Base-by-base conservation (phyloP, 129 eudicot species). In the Helianthus tuberosus region DNA sequence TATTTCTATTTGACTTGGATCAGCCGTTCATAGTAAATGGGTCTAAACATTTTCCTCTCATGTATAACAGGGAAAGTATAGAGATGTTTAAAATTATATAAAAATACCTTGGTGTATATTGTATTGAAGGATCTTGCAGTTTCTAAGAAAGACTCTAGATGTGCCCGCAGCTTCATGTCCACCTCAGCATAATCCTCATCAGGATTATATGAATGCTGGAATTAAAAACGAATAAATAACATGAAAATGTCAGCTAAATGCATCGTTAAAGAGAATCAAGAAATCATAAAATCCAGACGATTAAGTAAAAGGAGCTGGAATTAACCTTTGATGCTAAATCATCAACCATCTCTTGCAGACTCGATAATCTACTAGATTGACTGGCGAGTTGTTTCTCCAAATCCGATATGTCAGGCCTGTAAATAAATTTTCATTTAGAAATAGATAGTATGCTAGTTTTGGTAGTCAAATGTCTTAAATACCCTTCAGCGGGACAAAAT, bases 401-500 rank as follows among this genome's bases (percentile, higher is more conserved):
- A 86, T 94, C 97, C 73, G 96, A 89, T 74, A 90, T 88, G 58
- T 90, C 98, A 72, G 98, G 97, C 86, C 98, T 94, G 86, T 83
- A 86, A 72, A 77, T 77, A 17, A 85, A 83, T 83, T 74, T 62
- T 72, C 54, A 79, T 64, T 75, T 65, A 73, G 17, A 64, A 67
- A 72, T n/a, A 25, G 0, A 54, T 20, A 68, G 27, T 12, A 48
- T 47, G 44, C 60, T 46, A 49, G 13, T 25, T 35, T 62, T 14
- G 23, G 59, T 46, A 73, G 38, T 73, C 60, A 46, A 14, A 23
- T 44, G 68, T 8, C 66, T 72, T 72, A 72, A 16, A 60, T 58
- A 60, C 35, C 60, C 23, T 11, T 73, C 15, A 3, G 13, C 25
- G 41, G 4, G 29, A 14, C 14, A 57, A 58, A 5, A 41, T 1